Evolutionary conservation across 2,329 filamentous ascomycete species (phyloP), one percentile per base, ranked within the genome.

Genomic region (Penicillium expansum): DNA sequence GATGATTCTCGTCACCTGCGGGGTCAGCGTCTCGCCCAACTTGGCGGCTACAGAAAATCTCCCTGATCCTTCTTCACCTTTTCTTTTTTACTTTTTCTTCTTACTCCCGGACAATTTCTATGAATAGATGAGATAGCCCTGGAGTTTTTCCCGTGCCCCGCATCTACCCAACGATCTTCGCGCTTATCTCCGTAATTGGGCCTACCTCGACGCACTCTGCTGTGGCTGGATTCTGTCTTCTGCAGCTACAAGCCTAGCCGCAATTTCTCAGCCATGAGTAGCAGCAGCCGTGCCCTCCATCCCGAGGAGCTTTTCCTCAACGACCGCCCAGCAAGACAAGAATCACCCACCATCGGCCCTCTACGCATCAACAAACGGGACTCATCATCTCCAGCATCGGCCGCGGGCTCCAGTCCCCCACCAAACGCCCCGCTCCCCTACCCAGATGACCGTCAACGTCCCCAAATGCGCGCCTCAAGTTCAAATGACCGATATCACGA

Each of bases 281-380:
- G 68, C 69, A 76, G 69, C 41, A 70, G 62, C 55, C 79, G 76
- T 66, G 87, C 88, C 67, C 80, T 87, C 65, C 84, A 88, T 27
- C 88, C 91, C 75, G 91, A 93, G 81, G 88, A 95, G 79, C 93
- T 95, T 78, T 83, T 95, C 62, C 75, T 81, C 59, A 76, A 70
- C 14, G 32, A 52, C 58, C 75, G 75, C n/a, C 69, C 64, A 14
- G 45, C 55, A 27, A 54, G 52, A 30, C 77, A 74, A 54, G 74
- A 76, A 44, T 49, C 90, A 67, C 90, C 91, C 56, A 90, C 89
- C 18, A 84, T 96, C 65, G 90, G 90, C 68, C 92, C 92, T 58
- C 76, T 96, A 75, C 86, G 91, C 69, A 95, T 96, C 72, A 88
- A 87, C 78, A 95, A 95, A 75, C 86, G 87, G 55, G 84, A 86